Evolutionary conservation across 345 rosid genomes (phyloP), one percentile per base, ranked within the genome.

Genomic region (Pugionium cornutum): DNA sequence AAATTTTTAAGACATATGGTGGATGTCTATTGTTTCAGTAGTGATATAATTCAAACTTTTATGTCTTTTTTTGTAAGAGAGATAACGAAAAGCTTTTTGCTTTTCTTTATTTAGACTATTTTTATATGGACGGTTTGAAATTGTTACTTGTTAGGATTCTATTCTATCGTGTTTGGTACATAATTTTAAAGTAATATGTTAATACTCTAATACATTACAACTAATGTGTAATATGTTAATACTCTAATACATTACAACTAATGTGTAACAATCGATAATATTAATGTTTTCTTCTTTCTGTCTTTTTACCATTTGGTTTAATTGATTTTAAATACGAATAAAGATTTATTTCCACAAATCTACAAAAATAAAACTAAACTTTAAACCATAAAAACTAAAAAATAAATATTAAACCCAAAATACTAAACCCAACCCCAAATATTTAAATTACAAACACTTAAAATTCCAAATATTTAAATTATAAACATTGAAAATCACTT

Each of bases 81-180:
- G 42, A 46, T 67, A 47, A 42, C 40, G 4, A 27, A 64, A 53
- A 46, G 36, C n/a, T 62, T 53, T 62, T 70, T 18, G 56, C 25
- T 70, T 69, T 62, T 45, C 57, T 46, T 62, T 41, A 45, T 62
- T 53, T 46, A 31, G 33, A 46, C 50, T 30, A 10, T 46, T 45
- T 53, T 45, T 9, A 46, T 37, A 54, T 70, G 68, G 68, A 70
- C 75, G 75, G 75, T 70, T 53, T 54, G 64, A 26, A 54, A 70
- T 46, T 54, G 35, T 54, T 47, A 37, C 64, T 39, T 70, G 51
- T 70, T 46, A 63, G 69, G 64, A 54, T 39, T 70, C 69, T 39
- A 40, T 63, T 62, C 26, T 31, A 47, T 70, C 68, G 57, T 53
- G 68, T 62, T 70, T 10, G 62, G 62, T 62, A 53, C 25, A 53